Evolutionary conservation across 371 early-diverging fungal genomes (phyloP).

Genomic region (Smittium mucronatum): DNA sequence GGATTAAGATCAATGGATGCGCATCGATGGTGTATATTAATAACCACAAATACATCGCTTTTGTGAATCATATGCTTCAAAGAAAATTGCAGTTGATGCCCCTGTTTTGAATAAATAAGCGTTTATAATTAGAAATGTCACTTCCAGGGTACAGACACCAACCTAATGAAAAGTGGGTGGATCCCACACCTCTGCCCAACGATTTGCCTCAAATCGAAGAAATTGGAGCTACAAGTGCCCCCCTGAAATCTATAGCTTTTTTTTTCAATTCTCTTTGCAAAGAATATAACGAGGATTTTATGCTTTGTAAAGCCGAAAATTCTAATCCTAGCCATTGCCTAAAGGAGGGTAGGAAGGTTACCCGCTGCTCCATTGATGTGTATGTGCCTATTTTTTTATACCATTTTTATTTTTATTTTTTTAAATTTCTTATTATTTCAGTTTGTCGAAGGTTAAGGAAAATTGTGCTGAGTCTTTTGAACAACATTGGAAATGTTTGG

Average conservation of each 20-base stretch:
- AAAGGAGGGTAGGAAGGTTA: constrained; percentile 88
- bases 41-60: no score
- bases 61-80: no score
- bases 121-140: no score
- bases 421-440: constrained; percentile 21
- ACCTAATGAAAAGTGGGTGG: constrained; percentile 39
- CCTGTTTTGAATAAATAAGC: no score
- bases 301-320: constrained; percentile 89
- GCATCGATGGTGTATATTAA: no score
- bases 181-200: constrained; percentile 58
- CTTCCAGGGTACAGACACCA: constrained; percentile 30
- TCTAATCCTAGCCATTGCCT: constrained; percentile 81
- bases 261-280: constrained; percentile 81
- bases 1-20: no score
- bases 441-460: constrained; percentile 71
- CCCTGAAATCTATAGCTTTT: constrained; percentile 83
- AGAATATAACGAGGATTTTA: constrained; percentile 87
- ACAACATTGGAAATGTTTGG: constrained; percentile 86
- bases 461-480: constrained; percentile 82
- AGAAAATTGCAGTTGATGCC: no score
- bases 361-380: constrained; percentile 85
- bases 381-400: constrained; percentile 31
- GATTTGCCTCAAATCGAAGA: constrained; percentile 48
- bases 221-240: constrained; percentile 82
- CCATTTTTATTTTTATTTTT: neutral